Evolutionary conservation across 805 yeast genomes (phyloP).

Genomic region (Candida gorgasii): DNA sequence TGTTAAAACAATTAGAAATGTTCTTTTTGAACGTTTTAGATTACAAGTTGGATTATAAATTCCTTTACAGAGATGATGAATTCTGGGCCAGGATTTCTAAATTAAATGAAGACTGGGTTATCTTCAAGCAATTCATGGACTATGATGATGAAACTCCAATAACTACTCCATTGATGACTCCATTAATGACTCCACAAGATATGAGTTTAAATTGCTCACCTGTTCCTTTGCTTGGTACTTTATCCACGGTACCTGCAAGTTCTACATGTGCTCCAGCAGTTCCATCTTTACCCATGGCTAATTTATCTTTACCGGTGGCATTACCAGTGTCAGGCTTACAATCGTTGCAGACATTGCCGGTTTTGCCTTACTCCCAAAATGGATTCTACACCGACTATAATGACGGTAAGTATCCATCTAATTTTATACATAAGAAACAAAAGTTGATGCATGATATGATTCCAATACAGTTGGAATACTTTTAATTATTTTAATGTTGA

Average conservation of each 20-base stretch:
- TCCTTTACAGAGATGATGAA: constrained; percentile 19
- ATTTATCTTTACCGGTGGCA: background rate
- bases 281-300: background rate
- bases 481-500: constrained; percentile 4
- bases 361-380: background rate
- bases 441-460: constrained; percentile 4
- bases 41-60: constrained; percentile 28
- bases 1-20: constrained; percentile 29
- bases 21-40: constrained; percentile 27
- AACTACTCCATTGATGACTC: constrained; percentile 9
- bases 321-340: background rate
- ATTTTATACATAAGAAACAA: constrained; percentile 1
- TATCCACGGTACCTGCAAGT: background rate
- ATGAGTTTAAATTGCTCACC: background rate
- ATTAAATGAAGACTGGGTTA: constrained; percentile 4
- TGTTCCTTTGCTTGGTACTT: background rate
- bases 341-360: background rate
- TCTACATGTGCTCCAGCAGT: background rate
- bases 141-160: constrained; percentile 6
- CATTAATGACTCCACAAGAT: constrained; percentile 7
- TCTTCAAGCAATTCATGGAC: constrained; percentile 9
- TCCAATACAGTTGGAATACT: constrained; percentile 7
- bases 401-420: background rate
- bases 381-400: background rate
- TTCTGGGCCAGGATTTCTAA: constrained; percentile 23